These are phyloP conservation scores for Daldinia sp. DNA, from an alignment of 2,329 filamentous ascomycete genomes.

Conservation along the genomic window DNA sequence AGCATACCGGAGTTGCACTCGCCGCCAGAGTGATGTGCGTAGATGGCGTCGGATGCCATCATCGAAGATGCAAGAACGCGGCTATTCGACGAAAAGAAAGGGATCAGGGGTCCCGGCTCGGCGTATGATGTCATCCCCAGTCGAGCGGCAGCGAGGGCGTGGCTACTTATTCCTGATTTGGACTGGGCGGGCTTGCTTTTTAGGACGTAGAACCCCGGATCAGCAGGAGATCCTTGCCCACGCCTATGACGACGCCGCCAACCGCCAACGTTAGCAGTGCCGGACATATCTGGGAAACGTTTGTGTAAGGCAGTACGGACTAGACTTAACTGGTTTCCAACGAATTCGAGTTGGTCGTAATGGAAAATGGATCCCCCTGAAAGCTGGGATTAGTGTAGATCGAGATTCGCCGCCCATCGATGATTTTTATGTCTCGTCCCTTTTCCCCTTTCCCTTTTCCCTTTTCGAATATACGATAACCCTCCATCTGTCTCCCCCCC, in stretches of 20 bases:
- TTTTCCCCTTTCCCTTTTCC: not conserved
- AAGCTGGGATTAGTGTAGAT: not conserved
- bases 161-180: slow-evolving; percentile 10
- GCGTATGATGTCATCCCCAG: slow-evolving; percentile 31
- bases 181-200: slow-evolving; percentile 10
- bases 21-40: slow-evolving; percentile 8
- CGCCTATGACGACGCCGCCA: not conserved
- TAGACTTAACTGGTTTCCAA: not conserved
- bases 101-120: slow-evolving; percentile 20
- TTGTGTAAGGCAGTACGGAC: not conserved
- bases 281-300: not conserved
- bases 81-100: slow-evolving; percentile 8
- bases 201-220: not conserved
- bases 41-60: slow-evolving; percentile 30
- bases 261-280: not conserved
- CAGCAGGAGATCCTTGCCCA: not conserved
- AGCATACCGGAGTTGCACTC: too few species aligned
- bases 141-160: not conserved
- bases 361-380: not conserved
- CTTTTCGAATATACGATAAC: not conserved
- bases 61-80: slow-evolving; percentile 21
- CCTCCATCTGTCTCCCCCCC: not conserved
- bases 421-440: too few species aligned
- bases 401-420: not conserved
- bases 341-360: not conserved